Evolutionary conservation across 2,329 filamentous ascomycete species (phyloP), one percentile per base, ranked within the genome.

Genomic region (Pseudogymnoascus sp.): DNA sequence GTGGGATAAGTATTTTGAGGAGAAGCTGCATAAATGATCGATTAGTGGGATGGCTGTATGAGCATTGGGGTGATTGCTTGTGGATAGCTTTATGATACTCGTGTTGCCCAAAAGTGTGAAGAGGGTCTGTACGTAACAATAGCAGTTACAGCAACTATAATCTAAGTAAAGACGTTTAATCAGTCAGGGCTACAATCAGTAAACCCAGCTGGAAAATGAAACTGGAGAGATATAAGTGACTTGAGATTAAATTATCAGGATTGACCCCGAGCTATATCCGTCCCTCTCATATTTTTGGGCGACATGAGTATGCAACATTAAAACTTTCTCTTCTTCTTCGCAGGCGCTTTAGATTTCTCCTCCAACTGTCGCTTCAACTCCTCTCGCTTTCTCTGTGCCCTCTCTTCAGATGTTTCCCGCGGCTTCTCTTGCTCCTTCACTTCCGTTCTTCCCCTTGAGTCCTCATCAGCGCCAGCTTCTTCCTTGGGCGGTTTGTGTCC

Each of bases 1-100:
- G 77, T 97, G 93, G 93, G 81, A 87, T 72, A 87, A 92, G 76
- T 97, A 89, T 88, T 75, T 96, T 73, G 79, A 81, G 70, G 84
- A 86, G 76, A 87, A 86, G 50, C 1, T 56, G 10, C 50, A 56
- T 29, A 56, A 56, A 33, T 56, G 29, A 56, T 21, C 21, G 16
- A 16, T 21, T 53, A 7, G n/a, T 2, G 5, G 50, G 50, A 19
- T 6, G 16, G 29, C 50, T 56, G 50, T 56, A 33, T 33, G n/a
- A 33, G 50, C 16, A 21, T 13, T 44, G 40, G 6, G 40, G 4
- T 44, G 11, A 21, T 21, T 14, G 40, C n/a, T 6, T 21, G 40
- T 14, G 19, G 10, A 7, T 56, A 31, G 26, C 50, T n/a, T 56
- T 33, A 14, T 7, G 5, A 29, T 29, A 33, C 10, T 11, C 31